Percentiles rank a stretch among this genome's conserved stretches.
Conservation (phyloP, 2,329 filamentous ascomycete genomes). For the Colletotrichum incanum region DNA sequence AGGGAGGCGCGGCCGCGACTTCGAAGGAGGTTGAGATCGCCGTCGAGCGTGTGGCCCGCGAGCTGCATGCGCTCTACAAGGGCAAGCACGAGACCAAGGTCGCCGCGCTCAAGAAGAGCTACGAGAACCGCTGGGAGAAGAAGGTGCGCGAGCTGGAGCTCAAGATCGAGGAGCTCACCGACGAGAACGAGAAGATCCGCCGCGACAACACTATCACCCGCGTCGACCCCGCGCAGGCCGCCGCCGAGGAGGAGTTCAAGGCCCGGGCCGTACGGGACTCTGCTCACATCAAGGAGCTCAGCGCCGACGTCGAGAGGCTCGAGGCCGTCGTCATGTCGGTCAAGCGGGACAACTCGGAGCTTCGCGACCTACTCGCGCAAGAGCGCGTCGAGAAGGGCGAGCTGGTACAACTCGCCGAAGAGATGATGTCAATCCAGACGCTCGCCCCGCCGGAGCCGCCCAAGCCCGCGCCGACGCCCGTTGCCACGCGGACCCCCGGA, state of each 20-base stretch:
- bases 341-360: constrained; percentile 77
- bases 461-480: constrained; percentile 46
- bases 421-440: constrained; percentile 82
- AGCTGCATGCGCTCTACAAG: constrained; percentile 95
- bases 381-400: constrained; percentile 89
- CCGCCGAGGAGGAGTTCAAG: constrained; percentile 67
- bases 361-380: constrained; percentile 77
- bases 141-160: constrained; percentile 84
- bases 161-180: constrained; percentile 77
- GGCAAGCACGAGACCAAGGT: constrained; percentile 98
- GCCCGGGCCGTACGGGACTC: constrained; percentile 75
- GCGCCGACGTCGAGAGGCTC: constrained; percentile 82
- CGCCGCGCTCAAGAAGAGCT: constrained; percentile 85
- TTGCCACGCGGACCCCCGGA: constrained; percentile 41
- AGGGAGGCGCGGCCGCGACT: constrained; percentile 48
- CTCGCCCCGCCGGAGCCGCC: constrained; percentile 53
- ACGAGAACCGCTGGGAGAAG: constrained; percentile 93
- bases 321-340: constrained; percentile 80
- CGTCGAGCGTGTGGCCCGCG: constrained; percentile 92
- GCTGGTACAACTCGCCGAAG: constrained; percentile 84
- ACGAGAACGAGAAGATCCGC: constrained; percentile 83
- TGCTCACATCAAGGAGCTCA: constrained; percentile 77
- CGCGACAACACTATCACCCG: constrained; percentile 78
- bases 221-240: constrained; percentile 62
- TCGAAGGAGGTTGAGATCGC: constrained; percentile 83